Conservation (phyloP, 2,329 filamentous ascomycete genomes). For the Fusarium sublunatum region DNA sequence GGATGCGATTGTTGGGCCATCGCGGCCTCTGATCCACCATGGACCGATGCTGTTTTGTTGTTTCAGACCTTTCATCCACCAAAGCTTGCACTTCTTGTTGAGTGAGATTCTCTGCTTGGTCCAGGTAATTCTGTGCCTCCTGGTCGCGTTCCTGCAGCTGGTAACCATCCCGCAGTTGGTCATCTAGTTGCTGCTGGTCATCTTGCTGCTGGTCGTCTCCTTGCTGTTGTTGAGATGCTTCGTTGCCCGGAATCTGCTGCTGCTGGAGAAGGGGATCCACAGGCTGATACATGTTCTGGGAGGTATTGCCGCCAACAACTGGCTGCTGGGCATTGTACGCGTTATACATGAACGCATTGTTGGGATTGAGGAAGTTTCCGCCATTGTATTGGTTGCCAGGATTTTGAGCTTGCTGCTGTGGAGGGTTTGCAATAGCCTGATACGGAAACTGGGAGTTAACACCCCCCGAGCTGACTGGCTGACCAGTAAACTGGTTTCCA, state of each 20-base stretch:
- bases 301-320: neutral
- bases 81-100: too few relatives aligned
- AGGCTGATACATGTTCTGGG: neutral
- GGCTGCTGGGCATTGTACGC: neutral
- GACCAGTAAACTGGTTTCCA: neutral
- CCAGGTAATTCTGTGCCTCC: too few relatives aligned
- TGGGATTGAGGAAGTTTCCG: neutral
- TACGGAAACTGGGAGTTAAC: neutral
- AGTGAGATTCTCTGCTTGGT: too few relatives aligned
- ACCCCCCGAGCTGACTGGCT: neutral
- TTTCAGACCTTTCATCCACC: too few relatives aligned
- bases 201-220: too few relatives aligned
- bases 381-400: neutral
- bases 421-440: neutral
- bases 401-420: neutral
- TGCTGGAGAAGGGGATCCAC: neutral
- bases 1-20: neutral
- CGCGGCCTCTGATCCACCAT: neutral
- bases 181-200: too few relatives aligned
- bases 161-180: too few relatives aligned
- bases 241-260: neutral
- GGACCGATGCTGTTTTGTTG: slow-evolving; percentile 1
- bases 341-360: neutral
- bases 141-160: too few relatives aligned
- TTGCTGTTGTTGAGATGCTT: neutral